phyloP scores from a whole-genome alignment of 192 early-diverging fungal species.

The Podila epigama region DNA sequence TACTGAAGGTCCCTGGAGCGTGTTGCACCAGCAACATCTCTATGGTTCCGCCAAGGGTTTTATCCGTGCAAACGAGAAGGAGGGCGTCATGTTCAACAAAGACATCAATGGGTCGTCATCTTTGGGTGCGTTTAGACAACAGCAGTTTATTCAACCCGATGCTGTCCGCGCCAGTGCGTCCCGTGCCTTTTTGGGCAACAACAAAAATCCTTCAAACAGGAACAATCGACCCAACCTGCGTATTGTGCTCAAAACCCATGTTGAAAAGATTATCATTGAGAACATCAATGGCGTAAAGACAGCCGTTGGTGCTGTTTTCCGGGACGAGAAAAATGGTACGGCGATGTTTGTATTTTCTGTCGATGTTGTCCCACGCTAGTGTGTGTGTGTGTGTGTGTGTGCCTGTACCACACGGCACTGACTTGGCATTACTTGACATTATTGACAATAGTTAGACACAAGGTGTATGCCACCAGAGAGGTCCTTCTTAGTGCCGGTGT shows the following conservation, averaged over 20 bases:
- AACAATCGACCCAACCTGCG: conserved; percentile 8
- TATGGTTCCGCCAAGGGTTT: not conserved
- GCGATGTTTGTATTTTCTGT: not conserved
- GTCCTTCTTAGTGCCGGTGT: conserved; percentile 1
- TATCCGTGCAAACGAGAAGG: conserved; percentile 3
- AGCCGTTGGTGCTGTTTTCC: conserved; percentile 21
- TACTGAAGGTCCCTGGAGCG: conserved; percentile 22
- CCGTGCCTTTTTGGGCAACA: conserved; percentile 12
- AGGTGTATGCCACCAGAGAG: not conserved
- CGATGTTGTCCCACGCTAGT: too few species aligned
- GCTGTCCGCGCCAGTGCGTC: conserved; percentile 6
- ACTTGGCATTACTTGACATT: too few species aligned
- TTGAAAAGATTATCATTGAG: conserved; percentile 14
- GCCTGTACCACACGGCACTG: too few species aligned
- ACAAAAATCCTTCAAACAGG: conserved; percentile 10
- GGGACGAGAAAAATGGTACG: conserved; percentile 17
- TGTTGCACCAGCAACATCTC: conserved; percentile 9
- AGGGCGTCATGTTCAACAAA: not conserved
- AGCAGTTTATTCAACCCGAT: conserved; percentile 2
- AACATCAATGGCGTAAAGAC: conserved; percentile 4
- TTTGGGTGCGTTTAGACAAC: conserved; percentile 11
- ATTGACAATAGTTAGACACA: not conserved
- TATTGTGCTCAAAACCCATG: conserved; percentile 6
- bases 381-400: too few species aligned
- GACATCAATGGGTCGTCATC: conserved; percentile 9